Conservation (phyloP, 2,329 filamentous ascomycete genomes). For the Phaeosphaeria sp. region DNA sequence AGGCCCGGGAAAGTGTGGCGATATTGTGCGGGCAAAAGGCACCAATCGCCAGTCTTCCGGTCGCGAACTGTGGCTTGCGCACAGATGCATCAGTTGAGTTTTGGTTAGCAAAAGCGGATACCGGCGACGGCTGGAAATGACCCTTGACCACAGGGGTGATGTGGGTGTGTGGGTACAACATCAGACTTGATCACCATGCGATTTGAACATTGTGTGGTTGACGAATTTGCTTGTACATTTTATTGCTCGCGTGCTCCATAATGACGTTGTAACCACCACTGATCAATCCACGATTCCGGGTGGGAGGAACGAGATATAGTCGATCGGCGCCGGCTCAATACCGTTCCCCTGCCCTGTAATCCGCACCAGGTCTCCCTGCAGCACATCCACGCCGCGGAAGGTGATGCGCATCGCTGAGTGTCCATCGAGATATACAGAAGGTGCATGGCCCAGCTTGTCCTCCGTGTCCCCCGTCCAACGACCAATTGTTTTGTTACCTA, state of each 20-base stretch:
- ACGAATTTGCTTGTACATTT: neutral
- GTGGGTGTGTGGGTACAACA: neutral
- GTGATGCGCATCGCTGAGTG: slow-evolving; percentile 70
- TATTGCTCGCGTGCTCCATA: neutral
- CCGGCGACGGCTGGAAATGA: slow-evolving; percentile 19
- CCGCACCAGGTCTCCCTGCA: slow-evolving; percentile 60
- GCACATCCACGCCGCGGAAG: slow-evolving; percentile 60
- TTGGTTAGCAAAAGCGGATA: slow-evolving; percentile 9
- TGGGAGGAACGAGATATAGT: slow-evolving; percentile 71
- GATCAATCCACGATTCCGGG: slow-evolving; percentile 62
- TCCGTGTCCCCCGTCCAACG: slow-evolving; percentile 68
- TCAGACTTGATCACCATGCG: neutral
- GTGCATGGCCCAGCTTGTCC: slow-evolving; percentile 64
- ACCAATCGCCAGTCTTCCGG: slow-evolving; percentile 9
- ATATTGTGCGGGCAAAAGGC: slow-evolving; percentile 10
- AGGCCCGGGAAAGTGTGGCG: neutral
- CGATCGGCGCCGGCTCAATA: slow-evolving; percentile 68
- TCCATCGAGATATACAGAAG: slow-evolving; percentile 66
- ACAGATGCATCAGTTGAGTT: slow-evolving; percentile 3
- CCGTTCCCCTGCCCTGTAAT: slow-evolving; percentile 67
- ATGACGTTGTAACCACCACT: neutral
- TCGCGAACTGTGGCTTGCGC: slow-evolving; percentile 8
- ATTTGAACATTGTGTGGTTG: neutral
- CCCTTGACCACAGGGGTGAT: slow-evolving; percentile 7
- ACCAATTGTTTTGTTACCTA: slow-evolving; percentile 63